These are phyloP conservation scores for Pichia eremophila DNA, from an alignment of 805 yeast species.

Conservation along the genomic window DNA sequence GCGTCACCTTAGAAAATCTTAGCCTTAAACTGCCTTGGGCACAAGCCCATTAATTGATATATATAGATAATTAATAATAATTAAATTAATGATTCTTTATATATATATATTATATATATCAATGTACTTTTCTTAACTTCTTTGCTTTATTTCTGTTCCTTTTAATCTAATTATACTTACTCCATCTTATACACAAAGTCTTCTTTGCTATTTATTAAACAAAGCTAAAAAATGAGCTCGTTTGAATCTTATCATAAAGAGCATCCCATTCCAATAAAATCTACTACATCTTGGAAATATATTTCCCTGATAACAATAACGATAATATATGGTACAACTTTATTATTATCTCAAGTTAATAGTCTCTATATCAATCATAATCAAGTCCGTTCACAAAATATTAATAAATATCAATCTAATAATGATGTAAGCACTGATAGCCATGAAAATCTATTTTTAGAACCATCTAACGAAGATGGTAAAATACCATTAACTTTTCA, in stretches of 20 bases:
- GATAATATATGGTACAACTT: slow-evolving; percentile 9
- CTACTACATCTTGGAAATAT: slow-evolving; percentile 1
- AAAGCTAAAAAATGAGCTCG: neutral
- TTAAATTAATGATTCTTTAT: too few relatives aligned
- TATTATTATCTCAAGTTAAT: slow-evolving; percentile 8
- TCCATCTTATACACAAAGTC: too few relatives aligned
- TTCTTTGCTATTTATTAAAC: too few relatives aligned
- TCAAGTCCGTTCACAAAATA: neutral
- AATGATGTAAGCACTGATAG: neutral
- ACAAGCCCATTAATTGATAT: too few relatives aligned
- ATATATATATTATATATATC: too few relatives aligned
- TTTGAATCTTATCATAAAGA: neutral
- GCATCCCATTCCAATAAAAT: too few relatives aligned
- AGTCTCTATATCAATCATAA: slow-evolving; percentile 3
- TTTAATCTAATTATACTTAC: too few relatives aligned
- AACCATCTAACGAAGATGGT: neutral
- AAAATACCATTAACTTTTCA: slow-evolving; percentile 30
- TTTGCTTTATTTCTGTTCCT: too few relatives aligned
- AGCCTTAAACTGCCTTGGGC: too few relatives aligned
- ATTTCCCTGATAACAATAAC: slow-evolving; percentile 4
- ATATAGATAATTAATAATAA: too few relatives aligned
- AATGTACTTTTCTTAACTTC: too few relatives aligned
- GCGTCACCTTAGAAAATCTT: too few relatives aligned
- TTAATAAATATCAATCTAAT: neutral
- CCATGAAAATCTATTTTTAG: neutral